Evolutionary conservation across 106 monocot species (phyloP), one percentile per base, ranked within the genome.

Genomic region (Phalaenopsis aphrodite): DNA sequence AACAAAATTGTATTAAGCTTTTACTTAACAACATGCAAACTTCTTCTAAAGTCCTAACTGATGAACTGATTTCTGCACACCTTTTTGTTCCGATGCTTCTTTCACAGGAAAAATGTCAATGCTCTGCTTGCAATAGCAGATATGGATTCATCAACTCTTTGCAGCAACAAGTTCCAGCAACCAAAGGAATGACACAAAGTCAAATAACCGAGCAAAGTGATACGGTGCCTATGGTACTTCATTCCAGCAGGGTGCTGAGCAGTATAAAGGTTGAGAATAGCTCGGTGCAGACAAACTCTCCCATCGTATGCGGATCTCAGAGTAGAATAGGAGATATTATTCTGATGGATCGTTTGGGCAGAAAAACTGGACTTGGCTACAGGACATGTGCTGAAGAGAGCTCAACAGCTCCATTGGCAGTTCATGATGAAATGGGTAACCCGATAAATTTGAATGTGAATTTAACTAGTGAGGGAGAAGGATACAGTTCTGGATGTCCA

Each of bases 21-120:
- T 74, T 74, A 45, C 41, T 74, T 45, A 8, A 43, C 42, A 18
- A 42, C 42, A 45, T 39, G 41, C 45, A 45, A 42, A 43, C n/a
- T 4, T 45, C 36, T 74, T 42, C 41, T n/a, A 18, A 74, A 18
- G 42, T 42, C 45, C 19, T 43, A n/a, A 74, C 15, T 30, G 46
- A 11, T 76, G 21, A 76, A 30, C 48, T 48, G 30, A 76, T 30
- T 24, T 49, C 30, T 76, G 76, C 23, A 15, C 47, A 52, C 24
- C 9, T 49, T 18, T 71, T 30, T 45, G 43, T 74, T 74, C 0
- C 45, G 74, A 42, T 19, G 43, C 43, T 18, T 71, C 36, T 71
- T 71, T 21, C 71, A 37, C 37, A 76, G 46, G 76, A 14, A 76
- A 76, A 76, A 76, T 49, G n/a, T 16, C 76, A 76, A 19, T 76